phyloP scores from a whole-genome alignment of 2,329 filamentous ascomycete genomes.

The Fusarium acutatum region DNA sequence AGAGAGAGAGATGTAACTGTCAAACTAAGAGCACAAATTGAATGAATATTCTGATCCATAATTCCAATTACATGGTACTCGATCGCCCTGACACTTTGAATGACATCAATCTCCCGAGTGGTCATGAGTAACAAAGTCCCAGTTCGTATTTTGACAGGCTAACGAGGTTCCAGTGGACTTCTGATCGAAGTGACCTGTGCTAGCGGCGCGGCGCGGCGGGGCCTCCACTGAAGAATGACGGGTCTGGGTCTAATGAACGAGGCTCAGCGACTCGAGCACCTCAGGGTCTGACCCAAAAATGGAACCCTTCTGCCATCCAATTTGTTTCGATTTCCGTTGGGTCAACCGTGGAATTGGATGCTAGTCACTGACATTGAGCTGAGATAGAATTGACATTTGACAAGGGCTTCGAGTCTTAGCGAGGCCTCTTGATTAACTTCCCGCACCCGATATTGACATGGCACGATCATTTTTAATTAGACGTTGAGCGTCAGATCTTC shows the following conservation, averaged over 20 bases:
- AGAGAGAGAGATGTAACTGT: neutral
- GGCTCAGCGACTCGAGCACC: neutral
- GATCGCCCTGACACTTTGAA: neutral
- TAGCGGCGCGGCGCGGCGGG: neutral
- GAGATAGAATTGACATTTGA: neutral
- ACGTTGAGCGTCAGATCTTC: neutral
- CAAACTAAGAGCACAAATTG: neutral
- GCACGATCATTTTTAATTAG: neutral
- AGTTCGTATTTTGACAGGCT: slow-evolving; percentile 20
- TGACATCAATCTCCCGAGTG: slow-evolving; percentile 30
- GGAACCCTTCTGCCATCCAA: slow-evolving; percentile 2
- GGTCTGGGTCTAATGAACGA: neutral
- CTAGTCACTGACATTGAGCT: neutral
- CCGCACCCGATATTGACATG: neutral
- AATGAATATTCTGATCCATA: neutral
- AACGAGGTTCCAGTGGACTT: slow-evolving; percentile 8
- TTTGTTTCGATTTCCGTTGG: slow-evolving; percentile 27
- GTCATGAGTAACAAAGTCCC: neutral
- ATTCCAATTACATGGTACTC: neutral
- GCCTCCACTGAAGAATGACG: neutral
- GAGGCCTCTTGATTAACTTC: neutral
- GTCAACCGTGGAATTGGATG: neutral
- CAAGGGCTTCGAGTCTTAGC: neutral
- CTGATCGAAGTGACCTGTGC: neutral
- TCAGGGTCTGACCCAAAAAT: slow-evolving; percentile 25